Percentiles rank a stretch among this genome's conserved stretches.
phyloP scores from a whole-genome alignment of 768 basidiomycete genomes.

The Termitomyces eurrhizus region DNA sequence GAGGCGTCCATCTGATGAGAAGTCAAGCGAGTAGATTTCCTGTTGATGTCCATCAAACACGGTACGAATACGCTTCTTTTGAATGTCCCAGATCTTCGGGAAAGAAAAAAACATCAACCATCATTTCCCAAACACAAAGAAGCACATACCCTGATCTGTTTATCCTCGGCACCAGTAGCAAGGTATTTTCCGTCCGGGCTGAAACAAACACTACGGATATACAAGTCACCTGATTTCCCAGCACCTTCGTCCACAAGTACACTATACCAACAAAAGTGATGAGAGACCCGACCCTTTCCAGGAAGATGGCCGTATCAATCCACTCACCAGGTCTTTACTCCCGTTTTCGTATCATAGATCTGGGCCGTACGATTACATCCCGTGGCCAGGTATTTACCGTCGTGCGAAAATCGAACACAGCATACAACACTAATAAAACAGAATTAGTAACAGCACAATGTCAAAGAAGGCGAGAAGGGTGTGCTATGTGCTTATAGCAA shows the following conservation, averaged over 20 bases:
- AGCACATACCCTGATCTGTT: slow-evolving; percentile 73
- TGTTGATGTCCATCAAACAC: slow-evolving; percentile 87
- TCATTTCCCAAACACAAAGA: neutral
- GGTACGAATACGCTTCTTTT: slow-evolving; percentile 70
- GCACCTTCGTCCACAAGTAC: slow-evolving; percentile 76
- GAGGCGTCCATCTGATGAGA: slow-evolving; percentile 79
- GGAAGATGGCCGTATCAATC: neutral
- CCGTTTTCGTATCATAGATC: slow-evolving; percentile 92
- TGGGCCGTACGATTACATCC: slow-evolving; percentile 96
- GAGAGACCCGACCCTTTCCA: slow-evolving; percentile 5
- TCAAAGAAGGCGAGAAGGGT: neutral
- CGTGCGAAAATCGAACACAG: slow-evolving; percentile 91
- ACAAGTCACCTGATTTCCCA: slow-evolving; percentile 75
- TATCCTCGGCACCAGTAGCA: slow-evolving; percentile 92
- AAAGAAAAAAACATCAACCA: slow-evolving; percentile 5
- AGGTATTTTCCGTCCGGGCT: slow-evolving; percentile 85
- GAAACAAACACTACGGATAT: slow-evolving; percentile 90
- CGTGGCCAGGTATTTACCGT: slow-evolving; percentile 90
- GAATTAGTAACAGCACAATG: neutral
- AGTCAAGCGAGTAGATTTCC: slow-evolving; percentile 93
- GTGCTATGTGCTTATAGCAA: neutral
- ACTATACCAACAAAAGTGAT: slow-evolving; percentile 30
- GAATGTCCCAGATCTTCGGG: slow-evolving; percentile 86
- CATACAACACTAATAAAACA: slow-evolving; percentile 51
- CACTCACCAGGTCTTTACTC: slow-evolving; percentile 75